Percentiles rank a stretch among this genome's conserved stretches.
Conservation (phyloP, 768 basidiomycete species). For the Xerocomus brunneocitrinus region DNA sequence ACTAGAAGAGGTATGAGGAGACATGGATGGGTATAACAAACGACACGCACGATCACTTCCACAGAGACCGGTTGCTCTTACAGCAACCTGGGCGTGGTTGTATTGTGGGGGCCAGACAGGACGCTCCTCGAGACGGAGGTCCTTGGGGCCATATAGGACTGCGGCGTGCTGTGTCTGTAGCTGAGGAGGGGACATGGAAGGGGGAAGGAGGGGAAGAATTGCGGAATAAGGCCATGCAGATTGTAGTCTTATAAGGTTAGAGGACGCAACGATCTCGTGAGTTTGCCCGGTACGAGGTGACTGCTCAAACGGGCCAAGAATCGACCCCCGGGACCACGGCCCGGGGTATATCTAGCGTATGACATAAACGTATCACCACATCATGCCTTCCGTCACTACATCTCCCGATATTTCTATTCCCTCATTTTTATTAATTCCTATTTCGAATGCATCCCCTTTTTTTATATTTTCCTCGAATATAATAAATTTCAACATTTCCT, state of each 20-base stretch:
- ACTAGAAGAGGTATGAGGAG: conserved; percentile 42
- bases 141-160: conserved; percentile 79
- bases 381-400: conserved; percentile 17
- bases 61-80: conserved; percentile 85
- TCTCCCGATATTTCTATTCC: conserved; percentile 21
- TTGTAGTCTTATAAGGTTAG: conserved; percentile 31
- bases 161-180: conserved; percentile 61
- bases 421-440: conserved; percentile 20
- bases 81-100: conserved; percentile 74
- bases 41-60: conserved; percentile 68
- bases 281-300: conserved; percentile 18
- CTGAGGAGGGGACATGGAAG: conserved; percentile 42
- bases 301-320: conserved; percentile 22
- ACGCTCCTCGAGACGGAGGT: conserved; percentile 77
- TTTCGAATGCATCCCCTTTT: conserved; percentile 18
- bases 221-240: conserved; percentile 20
- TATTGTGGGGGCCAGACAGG: conserved; percentile 64
- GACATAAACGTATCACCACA: conserved; percentile 25
- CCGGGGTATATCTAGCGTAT: conserved; percentile 19
- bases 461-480: conserved; percentile 9
- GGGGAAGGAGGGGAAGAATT: conserved; percentile 20
- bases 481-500: conserved; percentile 4
- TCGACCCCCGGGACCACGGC: conserved; percentile 32
- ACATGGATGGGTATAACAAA: not conserved
- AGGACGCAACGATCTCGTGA: conserved; percentile 34